Percentiles rank a stretch among this genome's conserved stretches.
Evolutionary conservation across 805 yeast species (phyloP).

Genomic region (Starmerella cellae): DNA sequence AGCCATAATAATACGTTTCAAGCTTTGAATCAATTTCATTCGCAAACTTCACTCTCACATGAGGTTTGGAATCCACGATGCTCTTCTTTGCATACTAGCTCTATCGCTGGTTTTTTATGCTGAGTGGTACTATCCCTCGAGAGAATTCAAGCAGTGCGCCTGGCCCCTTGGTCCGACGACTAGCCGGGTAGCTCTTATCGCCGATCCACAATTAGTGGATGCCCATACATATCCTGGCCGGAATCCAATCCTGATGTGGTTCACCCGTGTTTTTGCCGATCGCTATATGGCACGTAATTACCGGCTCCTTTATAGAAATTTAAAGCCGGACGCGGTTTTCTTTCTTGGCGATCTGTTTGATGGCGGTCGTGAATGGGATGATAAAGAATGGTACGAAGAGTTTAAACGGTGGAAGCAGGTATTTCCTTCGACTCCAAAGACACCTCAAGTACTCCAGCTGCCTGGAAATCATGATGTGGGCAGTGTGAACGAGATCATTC

Average conservation of each 20-base stretch:
- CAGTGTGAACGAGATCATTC: conserved; percentile 59
- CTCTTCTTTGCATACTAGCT: not conserved
- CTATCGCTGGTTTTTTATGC: conserved; percentile 26
- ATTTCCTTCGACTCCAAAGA: conserved; percentile 36
- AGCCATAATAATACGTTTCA: too few relatives aligned
- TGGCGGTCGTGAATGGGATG: conserved; percentile 84
- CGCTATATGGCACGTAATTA: conserved; percentile 69
- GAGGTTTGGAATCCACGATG: not conserved
- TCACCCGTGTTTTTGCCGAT: conserved; percentile 57
- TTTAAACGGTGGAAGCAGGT: conserved; percentile 51
- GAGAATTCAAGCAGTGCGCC: conserved; percentile 36
- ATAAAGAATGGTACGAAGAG: conserved; percentile 56
- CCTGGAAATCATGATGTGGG: conserved; percentile 99
- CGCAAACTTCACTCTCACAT: too few relatives aligned
- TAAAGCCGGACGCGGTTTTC: conserved; percentile 63
- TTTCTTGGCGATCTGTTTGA: conserved; percentile 89
- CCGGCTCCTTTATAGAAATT: conserved; percentile 39
- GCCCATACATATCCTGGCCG: conserved; percentile 72
- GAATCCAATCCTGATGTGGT: conserved; percentile 35
- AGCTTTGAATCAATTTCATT: too few relatives aligned
- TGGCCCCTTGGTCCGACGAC: conserved; percentile 36
- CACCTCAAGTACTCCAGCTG: conserved; percentile 24
- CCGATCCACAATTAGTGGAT: conserved; percentile 93
- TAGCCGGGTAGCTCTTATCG: conserved; percentile 43
- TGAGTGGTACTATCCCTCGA: conserved; percentile 40